Conservation (phyloP, 1,139 yeast species). For the Hanseniaspora uvarum region DNA sequence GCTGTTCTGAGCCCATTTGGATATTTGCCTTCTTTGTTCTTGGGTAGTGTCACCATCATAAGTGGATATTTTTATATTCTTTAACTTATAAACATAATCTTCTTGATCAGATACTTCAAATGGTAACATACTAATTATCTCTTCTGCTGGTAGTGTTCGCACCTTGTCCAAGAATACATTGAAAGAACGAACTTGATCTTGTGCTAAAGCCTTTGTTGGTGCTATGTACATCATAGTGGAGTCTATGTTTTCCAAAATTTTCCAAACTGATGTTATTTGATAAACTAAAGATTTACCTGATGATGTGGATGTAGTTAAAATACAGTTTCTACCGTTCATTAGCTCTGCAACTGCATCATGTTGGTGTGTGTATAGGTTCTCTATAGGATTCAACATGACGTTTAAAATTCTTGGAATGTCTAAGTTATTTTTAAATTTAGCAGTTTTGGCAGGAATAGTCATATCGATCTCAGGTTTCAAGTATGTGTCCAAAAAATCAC, state of each 20-base stretch:
- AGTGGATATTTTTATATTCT: conserved; percentile 50
- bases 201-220: conserved; percentile 95
- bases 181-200: conserved; percentile 80
- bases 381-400: conserved; percentile 34
- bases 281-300: conserved; percentile 90
- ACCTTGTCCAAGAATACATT: conserved; percentile 47
- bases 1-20: conserved; percentile 29
- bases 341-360: conserved; percentile 59
- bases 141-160: conserved; percentile 26
- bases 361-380: conserved; percentile 67
- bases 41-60: conserved; percentile 87
- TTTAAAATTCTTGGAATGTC: conserved; percentile 10
- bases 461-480: conserved; percentile 16
- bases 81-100: conserved; percentile 21
- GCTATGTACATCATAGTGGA: conserved; percentile 78
- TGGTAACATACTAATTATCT: conserved; percentile 14
- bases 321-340: conserved; percentile 49
- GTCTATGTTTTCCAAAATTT: conserved; percentile 37
- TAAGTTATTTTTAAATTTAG: conserved; percentile 6
- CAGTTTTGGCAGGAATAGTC: conserved; percentile 10
- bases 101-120: conserved; percentile 21
- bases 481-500: conserved; percentile 15
- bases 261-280: conserved; percentile 60
- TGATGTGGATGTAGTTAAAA: conserved; percentile 85
- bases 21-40: conserved; percentile 42